Base-by-base conservation (phyloP, 495 filamentous ascomycete genomes). In the Penicillium angulare region DNA sequence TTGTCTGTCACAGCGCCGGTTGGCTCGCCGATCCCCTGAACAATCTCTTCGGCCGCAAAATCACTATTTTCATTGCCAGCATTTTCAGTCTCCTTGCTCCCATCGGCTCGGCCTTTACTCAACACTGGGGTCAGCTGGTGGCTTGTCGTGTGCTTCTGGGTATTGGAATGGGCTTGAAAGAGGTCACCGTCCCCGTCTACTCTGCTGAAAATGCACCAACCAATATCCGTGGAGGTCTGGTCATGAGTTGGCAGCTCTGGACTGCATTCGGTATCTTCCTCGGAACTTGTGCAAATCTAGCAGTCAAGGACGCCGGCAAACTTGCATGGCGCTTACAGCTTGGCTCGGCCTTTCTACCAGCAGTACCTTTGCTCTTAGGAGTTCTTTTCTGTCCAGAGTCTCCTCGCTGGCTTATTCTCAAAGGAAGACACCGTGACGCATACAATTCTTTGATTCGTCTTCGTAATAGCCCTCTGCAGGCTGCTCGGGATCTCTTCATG, bases 201-300 rank as follows among this genome's bases (percentile, higher is more conserved):
- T 83, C 86, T 3, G 88, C 87, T 3, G 89, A 95, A 58, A 90
- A 86, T 63, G 74, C 79, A 9, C 89, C 89, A 0, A 83, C 89
- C 13, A 63, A 72, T 17, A 86, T 95, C 45, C 79, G 89, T 55
- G 89, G 89, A 39, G 86, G 80, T 7, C 67, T 95, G n/a, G 86
- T 89, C 31, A 92, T 95, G 88, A 79, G 73, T 13, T 92, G 88
- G 88, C 89, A 95, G 56, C 73, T 91, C 64, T 91, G 88, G 87
- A 90, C 87, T 7, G 88, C 88, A 2, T 91, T 91, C 51, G 87
- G 88, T 32, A 89, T 90, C 56, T 81, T 89, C 56, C 68, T 89
- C 6, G 89, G 89, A 13, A 83, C 78, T 1, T 80, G 76, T 42
- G 81, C 87, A 31, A 91, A 92, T 55, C 69, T 95, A 20, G 81